These are phyloP conservation scores for Pseudogymnoascus sp. DNA, from an alignment of 2,329 filamentous ascomycete species.

Conservation along the genomic window DNA sequence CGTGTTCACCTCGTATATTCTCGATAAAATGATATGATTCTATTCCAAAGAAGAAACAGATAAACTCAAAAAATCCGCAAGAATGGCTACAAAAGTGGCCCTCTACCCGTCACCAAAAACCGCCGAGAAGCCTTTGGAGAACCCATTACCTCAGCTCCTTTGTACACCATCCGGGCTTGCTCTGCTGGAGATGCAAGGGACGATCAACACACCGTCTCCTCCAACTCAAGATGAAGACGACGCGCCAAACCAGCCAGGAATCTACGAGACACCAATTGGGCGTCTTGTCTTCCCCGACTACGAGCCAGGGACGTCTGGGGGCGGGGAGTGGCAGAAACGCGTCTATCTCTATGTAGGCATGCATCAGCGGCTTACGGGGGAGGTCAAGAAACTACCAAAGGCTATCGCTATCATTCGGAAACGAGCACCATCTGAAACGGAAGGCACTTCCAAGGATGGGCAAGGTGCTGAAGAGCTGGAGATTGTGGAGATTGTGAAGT, in stretches of 20 bases:
- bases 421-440: conserved; percentile 25
- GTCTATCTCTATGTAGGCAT: conserved; percentile 83
- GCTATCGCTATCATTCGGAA: conserved; percentile 72
- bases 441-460: conserved; percentile 17
- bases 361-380: conserved; percentile 81
- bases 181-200: conserved; percentile 86
- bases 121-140: conserved; percentile 8
- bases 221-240: conserved; percentile 26
- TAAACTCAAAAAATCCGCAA: background rate
- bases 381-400: conserved; percentile 77
- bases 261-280: conserved; percentile 52
- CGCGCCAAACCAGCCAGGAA: conserved; percentile 25
- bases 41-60: background rate
- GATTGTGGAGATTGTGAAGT: conserved; percentile 79
- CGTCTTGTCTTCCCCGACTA: conserved; percentile 74
- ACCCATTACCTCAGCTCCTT: conserved; percentile 70
- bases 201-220: conserved; percentile 63
- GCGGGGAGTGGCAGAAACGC: conserved; percentile 78
- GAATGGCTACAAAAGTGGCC: background rate
- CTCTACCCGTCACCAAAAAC: background rate
- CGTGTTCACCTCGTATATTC: background rate
- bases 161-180: conserved; percentile 86
- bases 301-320: conserved; percentile 42
- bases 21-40: background rate
- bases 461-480: conserved; percentile 54